Base-by-base conservation (phyloP, 169 alveolate species). In the Plasmodium ovale region DNA sequence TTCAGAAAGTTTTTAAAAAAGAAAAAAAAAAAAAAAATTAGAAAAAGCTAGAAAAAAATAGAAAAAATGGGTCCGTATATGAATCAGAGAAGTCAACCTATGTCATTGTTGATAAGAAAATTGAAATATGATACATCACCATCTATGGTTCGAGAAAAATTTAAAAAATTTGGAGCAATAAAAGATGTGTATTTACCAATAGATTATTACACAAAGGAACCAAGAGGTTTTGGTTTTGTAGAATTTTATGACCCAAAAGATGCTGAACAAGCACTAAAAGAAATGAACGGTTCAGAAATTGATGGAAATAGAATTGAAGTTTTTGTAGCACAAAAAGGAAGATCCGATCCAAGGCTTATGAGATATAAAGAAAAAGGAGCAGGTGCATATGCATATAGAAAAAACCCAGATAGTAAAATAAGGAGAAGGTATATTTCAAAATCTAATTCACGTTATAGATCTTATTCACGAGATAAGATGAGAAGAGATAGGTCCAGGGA, bases 171-270 rank as follows among this genome's bases (percentile, higher is more conserved):
- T 69, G 99, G 99, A 4, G 95, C 95, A 19, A 94, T 97, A 44
- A 92, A 97, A 49, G 99, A 97, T 74, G 99, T 97, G 23, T 97
- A 97, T 72, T 88, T 97, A 39, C 99, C 99, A 19, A 93, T 95
- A 39, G 99, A 97, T 64, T 97, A 94, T 88, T 95, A 97, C 88
- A 94, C 97, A 27, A 92, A 92, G 72, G 94, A 92, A 77, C 98
- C 99, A 1, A 91, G 98, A 44, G 98, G 98, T 6, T 95, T 96
- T 72, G 97, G 98, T 12, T 96, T 96, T 68, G 98, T 96, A 5
- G 98, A 96, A 91, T 95, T 94, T 70, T 87, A 87, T 65, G 91
- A 87, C 33, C 92, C 92, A 29, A 89, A 85, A 29, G 98, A 96
- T 79, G 98, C 98, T 16, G 96, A 92, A 35, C 92, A 87, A 56